A percentile compares a stretch with the other conserved stretches of the same genome.
phyloP scores from a whole-genome alignment of 202 grass and related monocot genomes.

The Digitaria exilis region DNA sequence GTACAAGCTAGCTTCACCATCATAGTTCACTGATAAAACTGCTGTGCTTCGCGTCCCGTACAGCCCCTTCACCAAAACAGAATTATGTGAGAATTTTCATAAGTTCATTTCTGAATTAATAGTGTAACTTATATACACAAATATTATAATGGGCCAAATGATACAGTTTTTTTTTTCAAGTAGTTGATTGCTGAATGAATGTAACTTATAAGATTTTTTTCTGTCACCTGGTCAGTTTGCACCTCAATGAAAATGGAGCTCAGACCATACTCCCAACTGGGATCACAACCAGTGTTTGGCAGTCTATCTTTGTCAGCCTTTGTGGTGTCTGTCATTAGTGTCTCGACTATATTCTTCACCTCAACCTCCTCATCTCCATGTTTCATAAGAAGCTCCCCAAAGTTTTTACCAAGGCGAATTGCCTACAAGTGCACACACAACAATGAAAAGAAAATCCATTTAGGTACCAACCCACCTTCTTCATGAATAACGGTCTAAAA shows the following conservation, averaged over 20 bases:
- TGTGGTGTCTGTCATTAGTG: conserved; percentile 85
- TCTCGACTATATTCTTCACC: conserved; percentile 65
- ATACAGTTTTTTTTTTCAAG: neutral
- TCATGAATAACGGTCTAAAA: conserved; percentile 16
- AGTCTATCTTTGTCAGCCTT: conserved; percentile 68
- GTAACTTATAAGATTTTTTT: conserved; percentile 17
- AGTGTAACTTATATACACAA: neutral
- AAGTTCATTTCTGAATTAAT: conserved; percentile 3
- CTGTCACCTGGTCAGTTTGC: conserved; percentile 75
- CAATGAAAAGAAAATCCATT: neutral
- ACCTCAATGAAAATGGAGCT: conserved; percentile 86
- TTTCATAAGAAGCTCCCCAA: conserved; percentile 68
- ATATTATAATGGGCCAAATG: neutral
- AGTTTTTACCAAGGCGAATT: conserved; percentile 53
- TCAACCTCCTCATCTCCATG: conserved; percentile 65
- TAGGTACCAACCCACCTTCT: conserved; percentile 15
- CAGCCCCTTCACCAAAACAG: conserved; percentile 57
- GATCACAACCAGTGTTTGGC: conserved; percentile 89
- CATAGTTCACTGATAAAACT: conserved; percentile 66
- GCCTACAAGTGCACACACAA: conserved; percentile 45
- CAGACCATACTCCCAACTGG: conserved; percentile 63
- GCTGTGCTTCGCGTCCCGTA: conserved; percentile 88
- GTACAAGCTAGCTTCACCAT: conserved; percentile 72
- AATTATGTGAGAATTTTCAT: conserved; percentile 1
- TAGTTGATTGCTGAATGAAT: conserved; percentile 23